Evolutionary conservation across 148 eudicot genomes (phyloP).

Genomic region (Rhododendron simsii): DNA sequence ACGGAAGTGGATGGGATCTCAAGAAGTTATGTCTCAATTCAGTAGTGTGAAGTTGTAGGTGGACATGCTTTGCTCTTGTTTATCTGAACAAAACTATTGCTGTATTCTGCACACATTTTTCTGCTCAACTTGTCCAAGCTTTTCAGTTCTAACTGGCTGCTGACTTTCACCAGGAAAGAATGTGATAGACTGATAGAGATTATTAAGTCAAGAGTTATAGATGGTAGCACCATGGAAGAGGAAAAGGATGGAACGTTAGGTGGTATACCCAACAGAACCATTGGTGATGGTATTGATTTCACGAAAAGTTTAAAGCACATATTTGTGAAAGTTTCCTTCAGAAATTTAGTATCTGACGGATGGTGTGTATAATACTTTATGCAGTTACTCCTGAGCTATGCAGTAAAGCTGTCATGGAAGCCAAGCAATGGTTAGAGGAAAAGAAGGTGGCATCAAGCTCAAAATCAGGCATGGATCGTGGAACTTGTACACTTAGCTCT

Average conservation of each 20-base stretch:
- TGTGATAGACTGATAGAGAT: slow-evolving; percentile 53
- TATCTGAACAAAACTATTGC: neutral
- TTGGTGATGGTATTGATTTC: slow-evolving; percentile 19
- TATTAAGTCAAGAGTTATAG: slow-evolving; percentile 57
- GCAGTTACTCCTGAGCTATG: slow-evolving; percentile 40
- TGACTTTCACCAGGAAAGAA: slow-evolving; percentile 64
- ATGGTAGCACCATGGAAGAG: slow-evolving; percentile 16
- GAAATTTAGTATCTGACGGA: neutral
- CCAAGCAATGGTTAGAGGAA: slow-evolving; percentile 76
- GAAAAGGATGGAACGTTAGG: slow-evolving; percentile 19
- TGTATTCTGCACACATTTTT: neutral
- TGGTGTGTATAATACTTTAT: neutral
- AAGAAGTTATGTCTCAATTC: neutral
- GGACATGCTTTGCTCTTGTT: neutral
- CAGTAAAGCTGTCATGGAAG: slow-evolving; percentile 65
- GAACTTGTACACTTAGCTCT: slow-evolving; percentile 22
- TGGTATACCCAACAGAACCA: slow-evolving; percentile 18
- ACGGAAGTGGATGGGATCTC: neutral
- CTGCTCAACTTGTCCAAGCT: slow-evolving; percentile 2
- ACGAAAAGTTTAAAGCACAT: neutral
- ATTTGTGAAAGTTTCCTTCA: neutral
- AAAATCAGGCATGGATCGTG: slow-evolving; percentile 31
- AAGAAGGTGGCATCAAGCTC: slow-evolving; percentile 53
- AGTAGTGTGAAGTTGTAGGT: neutral
- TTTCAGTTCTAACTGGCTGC: slow-evolving; percentile 15